Percentiles rank a stretch among this genome's conserved stretches.
phyloP scores from a whole-genome alignment of 2,329 filamentous ascomycete species.

The Clathrospora elynae region DNA sequence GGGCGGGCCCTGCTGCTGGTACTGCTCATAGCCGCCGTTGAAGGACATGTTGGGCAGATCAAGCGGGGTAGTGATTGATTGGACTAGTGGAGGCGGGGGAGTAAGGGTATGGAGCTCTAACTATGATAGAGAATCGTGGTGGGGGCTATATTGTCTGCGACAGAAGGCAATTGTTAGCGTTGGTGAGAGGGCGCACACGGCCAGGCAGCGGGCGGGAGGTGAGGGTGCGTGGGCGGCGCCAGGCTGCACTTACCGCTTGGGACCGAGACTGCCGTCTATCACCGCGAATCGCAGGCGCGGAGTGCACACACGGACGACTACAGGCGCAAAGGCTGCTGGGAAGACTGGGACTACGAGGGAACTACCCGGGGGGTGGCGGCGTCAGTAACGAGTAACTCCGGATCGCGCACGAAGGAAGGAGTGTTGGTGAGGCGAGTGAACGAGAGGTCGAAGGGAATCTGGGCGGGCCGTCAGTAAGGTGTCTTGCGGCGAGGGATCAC shows the following conservation, averaged over 20 bases:
- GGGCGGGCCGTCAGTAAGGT: slow-evolving; percentile 34
- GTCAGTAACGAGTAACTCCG: slow-evolving; percentile 43
- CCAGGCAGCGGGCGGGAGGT: slow-evolving; percentile 13
- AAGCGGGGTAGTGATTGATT: slow-evolving; percentile 25
- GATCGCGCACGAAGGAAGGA: slow-evolving; percentile 33
- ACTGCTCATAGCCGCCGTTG: slow-evolving; percentile 67
- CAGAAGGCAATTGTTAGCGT: slow-evolving; percentile 33
- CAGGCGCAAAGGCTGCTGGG: slow-evolving; percentile 30
- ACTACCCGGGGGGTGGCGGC: slow-evolving; percentile 37
- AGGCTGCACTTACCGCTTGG: slow-evolving; percentile 39
- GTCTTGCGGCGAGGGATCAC: slow-evolving; percentile 34
- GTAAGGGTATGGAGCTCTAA: slow-evolving; percentile 37
- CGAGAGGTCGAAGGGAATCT: slow-evolving; percentile 42
- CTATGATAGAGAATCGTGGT: slow-evolving; percentile 37
- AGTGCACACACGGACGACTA: slow-evolving; percentile 21
- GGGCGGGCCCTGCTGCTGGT: slow-evolving; percentile 66
- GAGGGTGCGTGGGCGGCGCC: slow-evolving; percentile 13
- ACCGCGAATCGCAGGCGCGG: slow-evolving; percentile 23
- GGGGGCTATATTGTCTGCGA: slow-evolving; percentile 29
- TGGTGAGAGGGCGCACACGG: slow-evolving; percentile 26
- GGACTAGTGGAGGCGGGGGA: slow-evolving; percentile 15
- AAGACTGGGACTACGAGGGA: slow-evolving; percentile 28
- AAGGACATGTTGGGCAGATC: slow-evolving; percentile 63
- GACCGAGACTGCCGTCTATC: slow-evolving; percentile 19
- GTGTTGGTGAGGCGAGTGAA: slow-evolving; percentile 26